Base-by-base conservation (phyloP, 192 early-diverging fungal species). In the Coemansia sp. region DNA sequence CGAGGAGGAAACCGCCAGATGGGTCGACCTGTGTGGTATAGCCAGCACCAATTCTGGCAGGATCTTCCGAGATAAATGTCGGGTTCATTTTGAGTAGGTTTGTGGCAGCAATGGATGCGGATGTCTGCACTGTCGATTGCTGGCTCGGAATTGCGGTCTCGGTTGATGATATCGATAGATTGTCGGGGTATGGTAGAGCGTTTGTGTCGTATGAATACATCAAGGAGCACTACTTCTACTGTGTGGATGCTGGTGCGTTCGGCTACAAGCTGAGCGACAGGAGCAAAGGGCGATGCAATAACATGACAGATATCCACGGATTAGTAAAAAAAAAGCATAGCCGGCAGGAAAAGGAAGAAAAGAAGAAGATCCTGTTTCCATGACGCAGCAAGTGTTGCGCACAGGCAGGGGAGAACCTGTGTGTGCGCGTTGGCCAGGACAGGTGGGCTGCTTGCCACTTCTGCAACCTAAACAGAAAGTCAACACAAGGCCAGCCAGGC, bases 21-120 rank as follows among this genome's bases (percentile, higher is more conserved):
- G 69, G 57, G 63, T 78, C 75, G n/a, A 68, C 62, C n/a, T 48
- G 50, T 14, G 75, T 48, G 28, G 58, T 58, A 50, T 72, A 71
- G 41, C 62, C 66, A 24, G 60, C 38, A 10, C 55, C 60, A 32
- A 69, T 54, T 41, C 67, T 60, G 28, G 71, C 26, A 1, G 77
- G 49, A 65, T 80, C 77, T 10, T 80, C 77, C 9, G 77, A 49
- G 24, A 74, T 65, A 44, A 80, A 80, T 30, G 77, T 67, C 55
- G 77, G 64, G 65, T 80, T 73, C 77, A 80, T 80, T 55, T 74
- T 80, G n/a, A 80, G 73, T 21, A 67, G 52, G 34, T 60, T 56
- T 26, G 63, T 24, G 41, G 70, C 44, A 9, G 54, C 64, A 22
- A 51, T 56, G 3, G 71, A 65, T 18, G 54, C 59, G 23, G 64